These are phyloP conservation scores for Aspergillus cejpii DNA, from an alignment of 2,329 filamentous ascomycete genomes.

Conservation along the genomic window DNA sequence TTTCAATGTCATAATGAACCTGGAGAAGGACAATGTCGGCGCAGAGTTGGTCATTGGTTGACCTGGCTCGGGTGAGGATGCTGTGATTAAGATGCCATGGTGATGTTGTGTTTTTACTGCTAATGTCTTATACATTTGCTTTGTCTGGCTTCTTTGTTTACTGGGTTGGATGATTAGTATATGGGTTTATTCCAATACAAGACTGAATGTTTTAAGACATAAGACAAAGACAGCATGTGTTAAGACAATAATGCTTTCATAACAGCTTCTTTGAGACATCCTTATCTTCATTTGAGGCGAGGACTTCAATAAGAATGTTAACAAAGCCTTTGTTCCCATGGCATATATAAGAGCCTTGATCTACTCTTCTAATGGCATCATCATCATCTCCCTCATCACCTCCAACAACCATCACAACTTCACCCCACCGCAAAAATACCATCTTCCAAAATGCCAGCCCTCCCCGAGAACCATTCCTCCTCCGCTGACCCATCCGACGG, in stretches of 20 bases:
- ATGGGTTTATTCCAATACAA: no score
- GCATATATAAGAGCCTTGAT: not conserved
- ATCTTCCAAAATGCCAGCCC: no score
- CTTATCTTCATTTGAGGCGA: not conserved
- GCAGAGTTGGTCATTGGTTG: conserved; percentile 35
- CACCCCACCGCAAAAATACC: no score
- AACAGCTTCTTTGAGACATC: not conserved
- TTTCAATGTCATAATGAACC: conserved; percentile 36
- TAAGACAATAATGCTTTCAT: no score
- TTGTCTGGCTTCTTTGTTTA: not conserved
- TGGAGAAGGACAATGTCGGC: conserved; percentile 18
- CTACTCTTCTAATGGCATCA: not conserved
- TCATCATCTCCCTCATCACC: not conserved
- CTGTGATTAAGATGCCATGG: conserved; percentile 27
- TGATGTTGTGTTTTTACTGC: not conserved
- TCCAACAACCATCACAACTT: no score
- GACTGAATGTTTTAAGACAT: not conserved
- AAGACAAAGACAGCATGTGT: no score
- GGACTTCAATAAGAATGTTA: no score
- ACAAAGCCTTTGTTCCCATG: not conserved
- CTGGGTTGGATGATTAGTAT: not conserved
- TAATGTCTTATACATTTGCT: not conserved
- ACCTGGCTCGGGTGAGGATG: conserved; percentile 24
- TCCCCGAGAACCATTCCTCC: no score
- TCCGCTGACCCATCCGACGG: no score